A percentile compares a stretch with the other conserved stretches of the same genome.
Evolutionary conservation across 352 stramenopile species (phyloP).

Genomic region (Globisporangium spinosum): DNA sequence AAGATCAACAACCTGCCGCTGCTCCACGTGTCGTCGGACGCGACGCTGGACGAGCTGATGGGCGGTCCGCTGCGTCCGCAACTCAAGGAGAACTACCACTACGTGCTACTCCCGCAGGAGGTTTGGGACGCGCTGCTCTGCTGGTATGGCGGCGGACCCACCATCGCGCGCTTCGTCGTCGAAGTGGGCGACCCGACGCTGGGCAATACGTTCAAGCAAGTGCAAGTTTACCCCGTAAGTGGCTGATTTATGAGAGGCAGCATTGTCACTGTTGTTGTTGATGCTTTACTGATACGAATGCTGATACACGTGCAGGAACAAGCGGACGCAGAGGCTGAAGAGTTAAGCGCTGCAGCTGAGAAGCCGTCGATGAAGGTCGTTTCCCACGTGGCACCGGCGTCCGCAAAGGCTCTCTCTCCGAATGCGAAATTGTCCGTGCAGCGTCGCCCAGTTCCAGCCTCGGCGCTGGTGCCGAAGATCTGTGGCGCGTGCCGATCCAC

Average conservation of each 20-base stretch:
- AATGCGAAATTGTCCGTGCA: slow-evolving; percentile 27
- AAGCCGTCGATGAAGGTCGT: slow-evolving; percentile 12
- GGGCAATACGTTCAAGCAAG: slow-evolving; percentile 57
- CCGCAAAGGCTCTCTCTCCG: slow-evolving; percentile 3
- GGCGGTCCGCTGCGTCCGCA: slow-evolving; percentile 52
- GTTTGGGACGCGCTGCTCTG: slow-evolving; percentile 69
- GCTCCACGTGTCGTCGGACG: slow-evolving; percentile 44
- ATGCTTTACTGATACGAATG: background rate
- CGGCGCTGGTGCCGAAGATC: slow-evolving; percentile 43
- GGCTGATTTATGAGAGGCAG: background rate
- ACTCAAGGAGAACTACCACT: slow-evolving; percentile 77
- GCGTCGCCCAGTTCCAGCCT: slow-evolving; percentile 10
- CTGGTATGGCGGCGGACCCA: slow-evolving; percentile 68
- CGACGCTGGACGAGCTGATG: slow-evolving; percentile 62
- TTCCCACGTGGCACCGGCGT: background rate
- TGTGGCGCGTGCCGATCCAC: slow-evolving; percentile 59
- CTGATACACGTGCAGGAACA: slow-evolving; percentile 27
- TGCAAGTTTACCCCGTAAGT: slow-evolving; percentile 75
- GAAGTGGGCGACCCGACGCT: slow-evolving; percentile 52
- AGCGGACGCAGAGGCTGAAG: slow-evolving; percentile 25
- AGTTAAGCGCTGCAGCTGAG: slow-evolving; percentile 15
- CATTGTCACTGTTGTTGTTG: too few species aligned
- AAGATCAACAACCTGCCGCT: slow-evolving; percentile 65
- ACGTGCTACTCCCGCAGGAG: slow-evolving; percentile 63
- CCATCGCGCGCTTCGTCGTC: slow-evolving; percentile 72